Base-by-base conservation (phyloP, 179 eudicot genomes). In the Silene coronaria region DNA sequence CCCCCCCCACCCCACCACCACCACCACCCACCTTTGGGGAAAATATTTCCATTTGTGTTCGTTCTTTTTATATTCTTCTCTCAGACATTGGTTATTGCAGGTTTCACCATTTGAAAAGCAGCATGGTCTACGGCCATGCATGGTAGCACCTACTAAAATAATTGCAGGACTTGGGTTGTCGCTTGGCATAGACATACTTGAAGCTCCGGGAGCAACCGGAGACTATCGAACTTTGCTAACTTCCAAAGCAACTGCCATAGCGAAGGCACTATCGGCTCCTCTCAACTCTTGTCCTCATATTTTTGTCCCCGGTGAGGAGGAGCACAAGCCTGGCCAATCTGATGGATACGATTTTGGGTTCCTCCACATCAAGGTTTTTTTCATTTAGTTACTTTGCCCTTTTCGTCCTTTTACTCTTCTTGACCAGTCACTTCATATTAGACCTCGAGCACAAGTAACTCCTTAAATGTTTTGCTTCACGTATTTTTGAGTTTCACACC, bases 121-220 rank as follows among this genome's bases (percentile, higher is more conserved):
- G 67, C 99, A 95, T 72, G 95, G 89, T 30, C 71, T 95, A 28
- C 78, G 87, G 84, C 97, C 99, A 34, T 95, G 99, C 87, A 95
- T 95, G 99, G 99, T 92, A 66, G 99, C 99, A 46, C 97, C 99
- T 17, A 95, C 99, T 42, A 95, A 95, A 79, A 95, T 95, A 79
- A 89, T 95, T 72, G 97, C 99, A 73, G 97, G 99, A 53, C 88
- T 95, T 66, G 99, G 99, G 69, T 75, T 95, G 78, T 95, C 99
- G 22, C 97, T 95, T 2, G 99, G 97, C 46, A 88, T 95, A 61
- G 99, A 92, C 86, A 95, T 95, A 46, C 90, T 95, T 66, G 99
- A 95, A 87, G 99, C 97, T 81, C 96, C 93, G 14, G 99, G 96
- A 74, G 96, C 97, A 22, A 95, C 97, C 38, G 99, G 99, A 81